Evolutionary conservation across 371 early-diverging fungal genomes (phyloP).

Genomic region (Mortierella sp.): DNA sequence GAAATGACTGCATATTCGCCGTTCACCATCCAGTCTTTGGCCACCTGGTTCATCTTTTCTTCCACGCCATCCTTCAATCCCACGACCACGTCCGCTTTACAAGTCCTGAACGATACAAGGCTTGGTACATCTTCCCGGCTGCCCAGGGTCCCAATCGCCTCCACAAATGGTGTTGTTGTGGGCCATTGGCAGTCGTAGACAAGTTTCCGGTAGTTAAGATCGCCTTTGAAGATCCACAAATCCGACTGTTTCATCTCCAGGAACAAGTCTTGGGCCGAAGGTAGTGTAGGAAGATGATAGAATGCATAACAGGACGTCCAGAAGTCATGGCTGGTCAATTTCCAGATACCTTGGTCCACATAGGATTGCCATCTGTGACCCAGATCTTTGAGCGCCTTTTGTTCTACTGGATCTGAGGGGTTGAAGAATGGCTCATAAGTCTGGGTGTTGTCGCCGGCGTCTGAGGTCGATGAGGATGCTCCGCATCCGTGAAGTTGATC

Average conservation of each 20-base stretch:
- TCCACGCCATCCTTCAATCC: constrained; percentile 78
- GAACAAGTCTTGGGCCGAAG: constrained; percentile 73
- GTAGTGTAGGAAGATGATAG: constrained; percentile 73
- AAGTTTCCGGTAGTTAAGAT: constrained; percentile 95
- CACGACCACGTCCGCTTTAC: constrained; percentile 89
- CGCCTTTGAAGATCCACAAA: constrained; percentile 93
- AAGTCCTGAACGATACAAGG: constrained; percentile 83
- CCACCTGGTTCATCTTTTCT: constrained; percentile 64
- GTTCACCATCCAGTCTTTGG: constrained; percentile 68
- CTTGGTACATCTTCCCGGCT: constrained; percentile 62
- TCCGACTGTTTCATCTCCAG: constrained; percentile 65
- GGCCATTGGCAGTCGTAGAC: constrained; percentile 91
- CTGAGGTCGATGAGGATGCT: no score
- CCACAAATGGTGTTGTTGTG: constrained; percentile 79
- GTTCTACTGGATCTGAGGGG: constrained; percentile 58
- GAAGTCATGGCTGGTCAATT: constrained; percentile 75
- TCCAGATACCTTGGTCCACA: constrained; percentile 69
- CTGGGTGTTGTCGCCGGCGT: no score
- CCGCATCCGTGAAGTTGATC: constrained; percentile 52
- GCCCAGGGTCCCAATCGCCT: constrained; percentile 82
- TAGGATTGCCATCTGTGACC: constrained; percentile 77
- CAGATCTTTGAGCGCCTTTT: constrained; percentile 62
- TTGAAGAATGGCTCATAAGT: constrained; percentile 60
- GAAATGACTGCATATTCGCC: constrained; percentile 88
- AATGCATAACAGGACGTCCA: constrained; percentile 89